phyloP scores from a whole-genome alignment of 2,329 filamentous ascomycete genomes.

The Phialophora verrucosa region DNA sequence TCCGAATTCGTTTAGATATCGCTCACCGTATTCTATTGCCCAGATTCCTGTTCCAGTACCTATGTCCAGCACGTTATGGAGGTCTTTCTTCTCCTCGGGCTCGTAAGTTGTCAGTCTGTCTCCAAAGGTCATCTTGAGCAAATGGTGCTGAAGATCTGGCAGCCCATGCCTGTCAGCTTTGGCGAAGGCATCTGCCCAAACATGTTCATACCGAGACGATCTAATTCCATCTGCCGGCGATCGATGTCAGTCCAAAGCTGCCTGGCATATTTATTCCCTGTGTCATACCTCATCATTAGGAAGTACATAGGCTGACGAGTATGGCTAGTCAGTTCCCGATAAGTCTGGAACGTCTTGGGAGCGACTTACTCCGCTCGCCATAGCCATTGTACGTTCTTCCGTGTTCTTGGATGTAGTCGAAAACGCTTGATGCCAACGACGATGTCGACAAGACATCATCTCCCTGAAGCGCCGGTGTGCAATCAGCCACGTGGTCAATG shows the following conservation, averaged over 20 bases:
- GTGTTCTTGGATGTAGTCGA: constrained; percentile 27
- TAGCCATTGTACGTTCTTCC: constrained; percentile 28
- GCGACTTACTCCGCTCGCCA: constrained; percentile 47
- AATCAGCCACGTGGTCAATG: not conserved
- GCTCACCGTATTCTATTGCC: constrained; percentile 44
- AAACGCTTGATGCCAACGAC: constrained; percentile 28
- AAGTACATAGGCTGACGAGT: constrained; percentile 23
- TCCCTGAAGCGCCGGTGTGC: constrained; percentile 13
- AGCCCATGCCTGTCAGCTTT: constrained; percentile 22
- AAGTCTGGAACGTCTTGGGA: constrained; percentile 23
- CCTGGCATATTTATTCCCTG: not conserved
- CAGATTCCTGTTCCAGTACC: constrained; percentile 48
- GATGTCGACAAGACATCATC: constrained; percentile 24
- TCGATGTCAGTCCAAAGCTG: constrained; percentile 3
- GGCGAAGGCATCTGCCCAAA: not conserved
- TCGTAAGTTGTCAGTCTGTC: constrained; percentile 41
- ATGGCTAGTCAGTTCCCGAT: constrained; percentile 10
- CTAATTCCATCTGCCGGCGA: constrained; percentile 22
- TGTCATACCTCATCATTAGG: constrained; percentile 41
- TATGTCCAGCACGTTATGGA: constrained; percentile 44
- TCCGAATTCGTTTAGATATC: not conserved
- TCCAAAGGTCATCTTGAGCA: constrained; percentile 45
- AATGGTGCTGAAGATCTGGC: constrained; percentile 43
- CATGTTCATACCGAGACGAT: constrained; percentile 24
- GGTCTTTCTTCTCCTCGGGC: constrained; percentile 22